These are phyloP conservation scores for Ophiostoma novo-ulmi DNA, from an alignment of 2,329 filamentous ascomycete genomes.

Conservation along the genomic window DNA sequence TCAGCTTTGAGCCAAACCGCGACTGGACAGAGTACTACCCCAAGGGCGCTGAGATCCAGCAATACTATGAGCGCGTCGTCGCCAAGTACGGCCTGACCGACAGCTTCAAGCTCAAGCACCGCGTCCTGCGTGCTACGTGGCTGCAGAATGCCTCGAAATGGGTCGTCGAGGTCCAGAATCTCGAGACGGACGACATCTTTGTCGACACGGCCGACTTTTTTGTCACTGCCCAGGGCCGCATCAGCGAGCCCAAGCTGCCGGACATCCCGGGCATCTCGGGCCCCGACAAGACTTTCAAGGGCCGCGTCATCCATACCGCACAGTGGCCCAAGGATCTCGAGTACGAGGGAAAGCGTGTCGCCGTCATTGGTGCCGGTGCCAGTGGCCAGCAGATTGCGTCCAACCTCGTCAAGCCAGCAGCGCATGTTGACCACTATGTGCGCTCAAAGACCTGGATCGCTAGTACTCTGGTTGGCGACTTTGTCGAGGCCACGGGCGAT, in stretches of 20 bases:
- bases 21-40: conserved; percentile 28
- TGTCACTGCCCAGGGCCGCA: conserved; percentile 24
- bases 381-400: conserved; percentile 33
- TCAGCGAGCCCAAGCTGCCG: conserved; percentile 22
- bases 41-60: conserved; percentile 26
- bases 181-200: conserved; percentile 38
- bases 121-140: conserved; percentile 26
- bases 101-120: conserved; percentile 10
- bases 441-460: conserved; percentile 30
- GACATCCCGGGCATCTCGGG: conserved; percentile 22
- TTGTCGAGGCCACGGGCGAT: conserved; percentile 19
- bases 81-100: conserved; percentile 20
- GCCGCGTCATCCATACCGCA: conserved; percentile 24
- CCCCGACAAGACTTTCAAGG: conserved; percentile 16
- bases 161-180: conserved; percentile 37
- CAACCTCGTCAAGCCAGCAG: conserved; percentile 27
- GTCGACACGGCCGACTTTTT: conserved; percentile 32
- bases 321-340: conserved; percentile 19
- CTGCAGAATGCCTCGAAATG: conserved; percentile 21
- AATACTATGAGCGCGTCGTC: conserved; percentile 26
- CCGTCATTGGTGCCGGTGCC: conserved; percentile 32
- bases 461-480: conserved; percentile 29
- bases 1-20: conserved; percentile 26
- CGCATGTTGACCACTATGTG: conserved; percentile 28
- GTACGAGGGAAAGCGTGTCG: conserved; percentile 29